Percentiles rank a stretch among this genome's conserved stretches.
phyloP scores from a whole-genome alignment of 371 early-diverging fungal species.

The Mortierella sp. region DNA sequence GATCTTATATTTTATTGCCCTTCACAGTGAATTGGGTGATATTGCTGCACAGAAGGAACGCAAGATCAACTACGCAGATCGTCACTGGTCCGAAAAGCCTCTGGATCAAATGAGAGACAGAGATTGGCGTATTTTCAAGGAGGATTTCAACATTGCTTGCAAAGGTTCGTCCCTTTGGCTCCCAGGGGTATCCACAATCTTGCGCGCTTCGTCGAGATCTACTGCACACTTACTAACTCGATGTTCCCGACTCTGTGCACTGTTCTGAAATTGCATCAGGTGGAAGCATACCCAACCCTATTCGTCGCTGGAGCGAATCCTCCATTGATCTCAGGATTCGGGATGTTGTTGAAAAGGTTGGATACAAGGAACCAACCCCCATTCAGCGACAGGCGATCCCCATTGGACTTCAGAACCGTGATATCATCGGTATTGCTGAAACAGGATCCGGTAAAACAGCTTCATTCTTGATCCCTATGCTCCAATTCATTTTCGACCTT shows the following conservation, averaged over 20 bases:
- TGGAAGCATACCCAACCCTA: slow-evolving; percentile 92
- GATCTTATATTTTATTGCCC: neutral
- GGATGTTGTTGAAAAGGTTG: slow-evolving; percentile 77
- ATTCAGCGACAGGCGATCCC: slow-evolving; percentile 99
- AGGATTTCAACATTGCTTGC: slow-evolving; percentile 95
- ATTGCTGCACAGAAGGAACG: slow-evolving; percentile 73
- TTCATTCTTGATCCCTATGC: slow-evolving; percentile 95
- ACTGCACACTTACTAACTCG: neutral
- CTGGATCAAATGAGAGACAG: slow-evolving; percentile 93
- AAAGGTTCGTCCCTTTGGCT: slow-evolving; percentile 68
- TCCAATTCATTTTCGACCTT: slow-evolving; percentile 85
- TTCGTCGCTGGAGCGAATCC: slow-evolving; percentile 92
- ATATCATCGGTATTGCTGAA: slow-evolving; percentile 98
- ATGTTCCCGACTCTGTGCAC: too few relatives aligned
- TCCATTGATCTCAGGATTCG: slow-evolving; percentile 74
- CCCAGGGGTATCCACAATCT: neutral
- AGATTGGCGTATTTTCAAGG: slow-evolving; percentile 99
- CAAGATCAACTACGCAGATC: slow-evolving; percentile 81
- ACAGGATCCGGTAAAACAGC: slow-evolving; percentile 99
- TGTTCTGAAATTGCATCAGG: slow-evolving; percentile 46
- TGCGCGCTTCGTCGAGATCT: neutral
- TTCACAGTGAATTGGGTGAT: slow-evolving; percentile 68
- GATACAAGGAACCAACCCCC: slow-evolving; percentile 96
- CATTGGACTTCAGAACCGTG: slow-evolving; percentile 90
- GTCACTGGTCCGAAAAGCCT: slow-evolving; percentile 96